Evolutionary conservation across 2,329 filamentous ascomycete genomes (phyloP), one percentile per base, ranked within the genome.

Genomic region (Fonsecaea multimorphosa): DNA sequence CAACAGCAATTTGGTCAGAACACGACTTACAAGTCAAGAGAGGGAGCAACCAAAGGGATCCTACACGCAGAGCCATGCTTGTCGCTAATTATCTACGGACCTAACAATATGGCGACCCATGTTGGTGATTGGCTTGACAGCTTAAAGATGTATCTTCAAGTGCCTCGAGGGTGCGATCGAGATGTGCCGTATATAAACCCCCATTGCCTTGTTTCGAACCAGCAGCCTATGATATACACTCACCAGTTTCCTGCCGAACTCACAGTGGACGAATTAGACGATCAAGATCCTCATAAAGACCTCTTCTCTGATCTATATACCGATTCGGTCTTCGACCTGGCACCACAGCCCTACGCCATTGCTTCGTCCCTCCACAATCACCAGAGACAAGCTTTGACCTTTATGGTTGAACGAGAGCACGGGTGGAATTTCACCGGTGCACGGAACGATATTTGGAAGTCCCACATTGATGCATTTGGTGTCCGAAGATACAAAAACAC

Each of bases 301-400:
- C 32, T 56, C 14, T 29, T 24, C 31, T 34, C 32, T 34, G 32
- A 34, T 12, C 32, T 34, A 6, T 34, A 34, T 34, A 34, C 32
- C 5, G 32, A 34, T 12, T 34, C 32, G 32, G 32, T 34, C 32
- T 34, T 34, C 11, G 32, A 34, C 5, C 19, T 36, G 16, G 11
- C 65, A 24, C n/a, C 24, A 27, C 27, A 49, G 14, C 54, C 54
- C 3, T 44, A 12, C 49, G 27, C 36, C n/a, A 24, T 60, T 38
- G 24, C n/a, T 40, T 34, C 62, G 7, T 16, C 29, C 4, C 56
- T 61, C 1, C 46, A 60, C 32, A 60, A 19, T 2, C 80, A 83
- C 57, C 81, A 83, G 51, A 78, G 77, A 44, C 78, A 81, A 56
- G 81, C 80, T 0, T 69, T 83, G 1, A 78, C 77, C 0, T 83